Conservation (phyloP, 2,329 filamentous ascomycete genomes). For the Talaromyces piceae region DNA sequence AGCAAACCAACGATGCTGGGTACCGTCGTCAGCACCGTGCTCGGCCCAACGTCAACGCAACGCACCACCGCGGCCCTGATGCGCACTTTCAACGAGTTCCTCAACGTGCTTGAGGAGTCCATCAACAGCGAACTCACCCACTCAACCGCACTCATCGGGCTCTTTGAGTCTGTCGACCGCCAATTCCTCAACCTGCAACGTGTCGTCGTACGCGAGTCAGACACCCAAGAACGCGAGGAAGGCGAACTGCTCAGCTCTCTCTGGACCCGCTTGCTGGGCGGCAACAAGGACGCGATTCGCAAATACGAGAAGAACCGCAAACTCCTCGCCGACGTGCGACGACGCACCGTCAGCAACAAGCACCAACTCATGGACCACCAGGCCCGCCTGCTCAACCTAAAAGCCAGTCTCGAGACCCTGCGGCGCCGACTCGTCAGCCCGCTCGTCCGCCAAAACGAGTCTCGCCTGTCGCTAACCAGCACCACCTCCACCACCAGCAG, state of each 20-base stretch:
- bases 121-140: constrained; percentile 78
- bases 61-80: constrained; percentile 73
- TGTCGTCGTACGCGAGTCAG: constrained; percentile 74
- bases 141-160: constrained; percentile 69
- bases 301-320: constrained; percentile 89
- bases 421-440: constrained; percentile 77
- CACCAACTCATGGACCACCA: constrained; percentile 80
- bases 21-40: constrained; percentile 59
- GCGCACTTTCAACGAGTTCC: constrained; percentile 80
- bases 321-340: constrained; percentile 69
- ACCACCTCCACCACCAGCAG: constrained; percentile 10
- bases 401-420: constrained; percentile 78
- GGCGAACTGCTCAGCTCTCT: constrained; percentile 74
- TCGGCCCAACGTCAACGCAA: constrained; percentile 74
- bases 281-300: constrained; percentile 64
- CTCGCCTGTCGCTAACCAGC: constrained; percentile 26
- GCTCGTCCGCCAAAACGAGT: constrained; percentile 63
- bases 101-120: constrained; percentile 79
- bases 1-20: constrained; percentile 60
- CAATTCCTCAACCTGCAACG: constrained; percentile 86
- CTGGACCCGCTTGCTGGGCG: constrained; percentile 78
- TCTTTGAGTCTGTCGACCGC: constrained; percentile 87
- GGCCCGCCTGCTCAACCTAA: constrained; percentile 71
- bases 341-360: constrained; percentile 82
- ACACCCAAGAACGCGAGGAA: constrained; percentile 71